Evolutionary conservation across 352 stramenopile species (phyloP).

Genomic region (Pythium utonaiense): DNA sequence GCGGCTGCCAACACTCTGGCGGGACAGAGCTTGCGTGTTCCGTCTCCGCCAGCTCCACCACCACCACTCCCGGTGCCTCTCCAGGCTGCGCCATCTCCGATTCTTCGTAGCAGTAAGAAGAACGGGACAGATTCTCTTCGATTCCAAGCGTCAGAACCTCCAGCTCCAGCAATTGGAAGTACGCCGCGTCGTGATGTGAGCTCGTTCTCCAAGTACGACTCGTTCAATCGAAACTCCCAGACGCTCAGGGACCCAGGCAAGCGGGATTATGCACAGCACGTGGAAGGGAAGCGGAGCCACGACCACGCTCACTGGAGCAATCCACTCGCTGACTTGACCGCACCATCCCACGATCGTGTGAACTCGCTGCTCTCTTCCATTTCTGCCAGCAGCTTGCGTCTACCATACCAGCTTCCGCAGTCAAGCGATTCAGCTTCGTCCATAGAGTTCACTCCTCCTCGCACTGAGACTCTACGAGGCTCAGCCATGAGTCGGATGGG

Average conservation of each 20-base stretch:
- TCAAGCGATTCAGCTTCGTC: neutral
- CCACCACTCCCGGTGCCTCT: neutral
- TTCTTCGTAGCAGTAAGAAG: neutral
- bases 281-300: neutral
- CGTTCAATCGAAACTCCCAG: neutral
- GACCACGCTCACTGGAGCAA: conserved; percentile 25
- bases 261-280: neutral
- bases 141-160: neutral
- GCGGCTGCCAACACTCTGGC: conserved; percentile 12
- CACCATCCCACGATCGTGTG: conserved; percentile 30
- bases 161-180: neutral
- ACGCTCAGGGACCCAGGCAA: neutral
- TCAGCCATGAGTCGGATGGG: neutral
- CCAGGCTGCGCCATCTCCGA: conserved; percentile 9
- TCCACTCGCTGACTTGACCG: conserved; percentile 38
- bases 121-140: neutral
- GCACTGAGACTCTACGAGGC: neutral
- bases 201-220: conserved; percentile 11
- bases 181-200: conserved; percentile 4
- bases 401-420: neutral
- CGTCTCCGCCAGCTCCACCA: neutral
- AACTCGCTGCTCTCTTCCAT: conserved; percentile 30
- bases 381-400: conserved; percentile 8
- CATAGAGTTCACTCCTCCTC: neutral
- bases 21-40: conserved; percentile 15